phyloP scores from a whole-genome alignment of 352 stramenopile species.

The Phytophthora megakarya region DNA sequence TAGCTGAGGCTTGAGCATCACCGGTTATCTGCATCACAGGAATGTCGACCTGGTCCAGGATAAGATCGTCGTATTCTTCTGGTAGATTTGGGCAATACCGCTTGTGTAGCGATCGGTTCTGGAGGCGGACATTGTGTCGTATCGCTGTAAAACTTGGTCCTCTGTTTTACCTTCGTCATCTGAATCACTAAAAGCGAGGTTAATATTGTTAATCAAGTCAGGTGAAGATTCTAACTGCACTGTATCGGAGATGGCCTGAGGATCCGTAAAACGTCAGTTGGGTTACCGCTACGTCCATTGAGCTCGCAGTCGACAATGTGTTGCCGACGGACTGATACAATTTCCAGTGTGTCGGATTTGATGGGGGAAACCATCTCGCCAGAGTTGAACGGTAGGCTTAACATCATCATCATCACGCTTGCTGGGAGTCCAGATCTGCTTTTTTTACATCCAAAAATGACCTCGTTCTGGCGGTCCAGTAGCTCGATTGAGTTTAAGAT shows the following conservation, averaged over 20 bases:
- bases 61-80: neutral
- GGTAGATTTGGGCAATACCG: neutral
- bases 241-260: neutral
- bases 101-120: slow-evolving; percentile 1
- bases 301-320: slow-evolving; percentile 8
- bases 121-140: neutral
- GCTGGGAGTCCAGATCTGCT: neutral
- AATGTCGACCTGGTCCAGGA: neutral
- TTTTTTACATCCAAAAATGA: neutral
- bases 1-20: neutral
- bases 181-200: slow-evolving; percentile 4
- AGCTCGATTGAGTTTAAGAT: neutral
- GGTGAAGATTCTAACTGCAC: neutral
- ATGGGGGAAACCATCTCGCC: neutral
- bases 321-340: neutral
- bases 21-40: neutral
- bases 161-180: slow-evolving; percentile 3
- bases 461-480: neutral
- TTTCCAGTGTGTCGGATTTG: neutral
- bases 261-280: slow-evolving; percentile 2
- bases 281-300: neutral
- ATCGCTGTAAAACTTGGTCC: neutral
- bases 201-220: slow-evolving; percentile 3
- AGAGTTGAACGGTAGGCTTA: neutral
- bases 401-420: neutral